These are phyloP conservation scores for Gentiana straminea DNA, from an alignment of 257 asterid genomes.

Conservation along the genomic window DNA sequence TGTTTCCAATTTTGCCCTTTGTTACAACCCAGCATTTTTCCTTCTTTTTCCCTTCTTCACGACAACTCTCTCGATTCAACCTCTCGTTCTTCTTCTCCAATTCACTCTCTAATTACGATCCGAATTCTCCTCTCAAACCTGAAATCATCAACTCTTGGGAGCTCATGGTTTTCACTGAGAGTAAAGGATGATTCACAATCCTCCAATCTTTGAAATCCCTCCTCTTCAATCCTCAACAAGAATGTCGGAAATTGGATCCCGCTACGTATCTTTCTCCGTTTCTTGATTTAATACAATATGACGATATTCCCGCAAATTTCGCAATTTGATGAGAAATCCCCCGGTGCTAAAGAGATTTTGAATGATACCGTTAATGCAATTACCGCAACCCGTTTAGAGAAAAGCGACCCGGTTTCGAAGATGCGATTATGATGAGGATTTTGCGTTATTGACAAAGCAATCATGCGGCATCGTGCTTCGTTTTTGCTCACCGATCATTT, in stretches of 20 bases:
- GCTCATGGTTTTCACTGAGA: no score
- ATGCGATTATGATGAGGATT: conserved; percentile 75
- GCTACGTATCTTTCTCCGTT: conserved; percentile 57
- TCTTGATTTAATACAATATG: conserved; percentile 73
- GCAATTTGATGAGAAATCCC: conserved; percentile 59
- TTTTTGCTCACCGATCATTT: conserved; percentile 56
- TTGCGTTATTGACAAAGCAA: conserved; percentile 47
- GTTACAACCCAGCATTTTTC: no score
- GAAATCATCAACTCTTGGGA: no score
- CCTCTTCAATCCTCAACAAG: conserved; percentile 67
- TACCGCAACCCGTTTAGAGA: conserved; percentile 67
- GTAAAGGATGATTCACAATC: no score
- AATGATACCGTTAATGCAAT: conserved; percentile 44
- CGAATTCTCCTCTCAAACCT: no score
- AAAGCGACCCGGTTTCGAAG: conserved; percentile 65
- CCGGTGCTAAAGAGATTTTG: conserved; percentile 56
- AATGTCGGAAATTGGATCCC: conserved; percentile 70
- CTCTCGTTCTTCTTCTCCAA: no score
- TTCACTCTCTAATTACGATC: no score
- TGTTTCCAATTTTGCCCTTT: no score
- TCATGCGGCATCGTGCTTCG: conserved; percentile 62
- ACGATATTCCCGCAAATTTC: conserved; percentile 63
- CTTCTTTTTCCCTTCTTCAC: no score
- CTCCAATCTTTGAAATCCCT: conserved; percentile 59
- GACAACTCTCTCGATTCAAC: no score